Evolutionary conservation across 768 basidiomycete species (phyloP), one percentile per base, ranked within the genome.

Genomic region (Suillus spraguei): DNA sequence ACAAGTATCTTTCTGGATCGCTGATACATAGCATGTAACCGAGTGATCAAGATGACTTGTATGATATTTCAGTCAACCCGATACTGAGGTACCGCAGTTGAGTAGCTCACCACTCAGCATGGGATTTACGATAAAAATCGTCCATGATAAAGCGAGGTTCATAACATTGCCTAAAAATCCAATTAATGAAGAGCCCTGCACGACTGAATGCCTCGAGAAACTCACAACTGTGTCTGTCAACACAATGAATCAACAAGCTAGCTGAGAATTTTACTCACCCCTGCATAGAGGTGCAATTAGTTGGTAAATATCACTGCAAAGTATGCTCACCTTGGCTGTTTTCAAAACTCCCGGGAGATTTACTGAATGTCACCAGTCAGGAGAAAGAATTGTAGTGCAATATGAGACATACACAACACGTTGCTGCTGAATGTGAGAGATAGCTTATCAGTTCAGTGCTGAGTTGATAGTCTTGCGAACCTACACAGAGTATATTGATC

Each of bases 21-120:
- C 52, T 33, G 32, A 35, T 35, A 35, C 52, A 53, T 53, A 13
- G 52, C 52, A 53, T 53, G 10, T 53, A 53, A 53, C 52, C 33
- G 52, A 35, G 52, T 13, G 33, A 53, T 53, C 33, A 53, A 13
- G 11, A 53, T n/a, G 52, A 53, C 52, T 53, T n/a, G 32, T 4
- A 35, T 53, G 52, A 13, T 7, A n/a, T 35, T 0, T 53, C 20
- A 53, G 52, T n/a, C 20, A 11, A 53, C 1, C 14, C 28, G 22
- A 49, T 16, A 17, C 17, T 20, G 17, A 32, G 50, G 9, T 32
- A 50, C 52, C 33, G 10, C 6, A n/a, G 35, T 3, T 53, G 32
- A 14, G 20, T n/a, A n/a, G 33, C 52, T 53, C 33, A 53, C 52
- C 33, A 35, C 33, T 53, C 20, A 53, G 20, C 20, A 53, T 35